Evolutionary conservation across 139 green algal species (phyloP), one percentile per base, ranked within the genome.

Genomic region (Nannochloris sp.): DNA sequence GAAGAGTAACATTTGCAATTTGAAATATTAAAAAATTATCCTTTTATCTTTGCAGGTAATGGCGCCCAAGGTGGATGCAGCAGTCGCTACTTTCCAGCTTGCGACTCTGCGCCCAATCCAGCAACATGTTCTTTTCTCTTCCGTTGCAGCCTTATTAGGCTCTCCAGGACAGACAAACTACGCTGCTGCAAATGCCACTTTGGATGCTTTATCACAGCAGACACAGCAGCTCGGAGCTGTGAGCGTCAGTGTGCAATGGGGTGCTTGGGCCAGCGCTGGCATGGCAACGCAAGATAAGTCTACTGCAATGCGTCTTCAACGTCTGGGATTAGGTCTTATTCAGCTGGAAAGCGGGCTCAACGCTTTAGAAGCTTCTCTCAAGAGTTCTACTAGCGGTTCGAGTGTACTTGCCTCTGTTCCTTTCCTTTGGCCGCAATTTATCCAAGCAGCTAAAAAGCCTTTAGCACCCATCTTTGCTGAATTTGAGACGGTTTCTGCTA

Each of bases 131-230:
- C 75, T 93, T 24, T 95, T 93, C 74, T 92, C 83, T 19, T 91
- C 81, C 2, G 80, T 93, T 9, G 85, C 89, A 0, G 66, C 80
- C 0, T 68, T 96, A 36, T 60, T 96, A 38, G 89, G 89, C 42
- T 87, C 82, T 2, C 80, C 88, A 12, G 88, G 88, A 27, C 88
- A 95, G 74, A 71, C 73, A 53, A 89, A 84, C 72, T 95, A 95
- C 61, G 61, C 64, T 55, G 85, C 80, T 5, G 85, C 88, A 6
- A 95, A 95, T 48, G 66, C 82, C 4, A 70, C 65, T 7, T 72
- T 95, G 39, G 84, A 93, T 57, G 66, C 64, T 0, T 29, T 65
- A 4, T 70, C 74, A 35, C 25, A 42, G 31, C 61, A 47, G 73
- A 25, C 34, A 0, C 32, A 48, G n/a, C 24, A 61, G 34, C 42